These are phyloP conservation scores for Pichia kudriavzevii DNA, from an alignment of 1,139 yeast species.

Conservation along the genomic window DNA sequence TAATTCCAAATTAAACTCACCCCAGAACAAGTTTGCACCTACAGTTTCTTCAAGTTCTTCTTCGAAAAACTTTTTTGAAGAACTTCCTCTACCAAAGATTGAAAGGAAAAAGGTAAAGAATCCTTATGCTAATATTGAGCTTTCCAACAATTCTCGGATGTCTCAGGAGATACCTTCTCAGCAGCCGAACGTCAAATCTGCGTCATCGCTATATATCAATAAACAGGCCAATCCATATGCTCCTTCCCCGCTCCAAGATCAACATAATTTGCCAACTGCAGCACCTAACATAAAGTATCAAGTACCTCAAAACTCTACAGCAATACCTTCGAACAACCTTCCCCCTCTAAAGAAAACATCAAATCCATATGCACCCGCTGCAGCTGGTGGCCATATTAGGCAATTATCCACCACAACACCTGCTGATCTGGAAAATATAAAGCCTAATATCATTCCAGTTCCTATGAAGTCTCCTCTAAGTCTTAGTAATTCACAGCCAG, in stretches of 20 bases:
- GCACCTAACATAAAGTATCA: background rate
- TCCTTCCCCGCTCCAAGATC: conserved; percentile 7
- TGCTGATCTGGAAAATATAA: conserved; percentile 14
- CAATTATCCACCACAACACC: conserved; percentile 16
- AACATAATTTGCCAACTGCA: background rate
- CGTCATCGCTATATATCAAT: background rate
- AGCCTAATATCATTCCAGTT: conserved; percentile 25
- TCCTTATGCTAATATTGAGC: too few relatives aligned
- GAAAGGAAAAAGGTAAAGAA: conserved; percentile 13
- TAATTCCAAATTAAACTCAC: too few relatives aligned
- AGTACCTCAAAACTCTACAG: background rate
- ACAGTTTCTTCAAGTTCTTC: conserved; percentile 8
- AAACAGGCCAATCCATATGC: conserved; percentile 18
- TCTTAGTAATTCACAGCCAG: too few relatives aligned
- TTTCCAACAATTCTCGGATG: conserved; percentile 5
- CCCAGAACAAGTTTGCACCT: too few relatives aligned
- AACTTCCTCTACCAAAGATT: conserved; percentile 29
- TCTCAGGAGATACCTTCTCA: too few relatives aligned
- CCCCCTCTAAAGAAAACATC: conserved; percentile 13
- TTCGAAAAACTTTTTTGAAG: conserved; percentile 39
- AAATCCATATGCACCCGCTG: conserved; percentile 28
- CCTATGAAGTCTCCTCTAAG: conserved; percentile 21
- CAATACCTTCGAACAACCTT: background rate
- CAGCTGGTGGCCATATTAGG: conserved; percentile 26
- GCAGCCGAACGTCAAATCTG: conserved; percentile 3